Evolutionary conservation across 352 stramenopile species (phyloP), one percentile per base, ranked within the genome.

Genomic region (Pythium aristosporum): DNA sequence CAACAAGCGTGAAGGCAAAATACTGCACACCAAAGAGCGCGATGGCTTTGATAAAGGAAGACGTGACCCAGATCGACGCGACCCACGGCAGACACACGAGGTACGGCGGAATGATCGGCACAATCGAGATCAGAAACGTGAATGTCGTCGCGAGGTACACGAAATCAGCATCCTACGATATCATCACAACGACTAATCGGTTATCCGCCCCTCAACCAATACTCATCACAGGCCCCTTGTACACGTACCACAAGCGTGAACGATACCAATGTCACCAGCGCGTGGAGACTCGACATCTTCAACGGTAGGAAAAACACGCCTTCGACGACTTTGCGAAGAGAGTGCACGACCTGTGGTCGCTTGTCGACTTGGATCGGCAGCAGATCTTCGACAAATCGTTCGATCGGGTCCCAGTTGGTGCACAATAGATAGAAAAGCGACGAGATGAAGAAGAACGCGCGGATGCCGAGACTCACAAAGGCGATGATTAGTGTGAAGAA

Each of bases 91-190:
- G 69, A 44, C 85, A 96, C 46, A 96, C 86, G 28, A 94, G 72
- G 60, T 93, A 96, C 25, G 87, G 80, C 12, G 87, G 85, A 43
- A 96, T 92, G 51, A 96, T 93, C 1, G 87, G 87, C 13, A 96
- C 85, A 42, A 96, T 94, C 10, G 87, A 96, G 62, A 96, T 91
- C 62, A 96, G 87, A 63, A 96, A 96, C 11, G 87, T 92, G 32
- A 94, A 72, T 4, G 87, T 90, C 30, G 87, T 94, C 12, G 81
- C 87, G 8, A 96, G 71, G 55, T 93, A 96, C 62, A 94, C 85
- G 51, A 94, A 96, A 52, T 96, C 87, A 8, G 82, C 85, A 67
- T 90, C 85, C 85, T 94, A 58, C 65, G 18, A 46, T 21, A 20
- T n/a, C 7, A 46, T 6, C 11, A 46, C 15, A 46, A 1, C 11